Evolutionary conservation across 208 protist species (phyloP), one percentile per base, ranked within the genome.

Genomic region (Leishmania amazonensis): DNA sequence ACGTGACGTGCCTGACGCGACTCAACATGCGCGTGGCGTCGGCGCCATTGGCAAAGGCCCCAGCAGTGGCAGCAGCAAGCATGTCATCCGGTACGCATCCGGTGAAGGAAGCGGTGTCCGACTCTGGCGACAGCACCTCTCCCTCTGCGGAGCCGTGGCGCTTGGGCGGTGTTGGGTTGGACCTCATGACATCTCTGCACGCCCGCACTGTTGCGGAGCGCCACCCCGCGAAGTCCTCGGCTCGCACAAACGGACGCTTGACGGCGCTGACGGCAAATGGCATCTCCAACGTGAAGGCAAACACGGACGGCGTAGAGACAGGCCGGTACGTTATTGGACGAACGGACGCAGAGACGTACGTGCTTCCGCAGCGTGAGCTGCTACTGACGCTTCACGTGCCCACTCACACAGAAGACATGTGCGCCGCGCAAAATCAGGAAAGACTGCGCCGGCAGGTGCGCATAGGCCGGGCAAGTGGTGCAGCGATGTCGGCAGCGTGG

Each of bases 301-400:
- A 35, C 64, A 49, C 8, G 51, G 17, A n/a, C 40, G n/a, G 38
- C 51, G 75, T 13, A 11, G 40, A 76, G 11, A 7, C 31, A 4
- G 64, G 38, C 11, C 73, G 74, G 5, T 87, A 60, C 42, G 77
- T 90, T 71, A 35, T 94, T 11, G 91, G 90, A 21, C 85, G 90
- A 35, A 47, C 73, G 2, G 91, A 97, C 64, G 90, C 88, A 51
- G 91, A 97, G 79, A 94, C 85, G 4, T 97, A 95, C 78, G 47
- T 97, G 31, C 49, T 95, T 6, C 94, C 94, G 3, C 94, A 95
- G 78, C 94, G 91, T 53, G 94, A 97, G 71, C 85, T 97, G 15
- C 84, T 96, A 3, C 75, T 97, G 38, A 87, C 84, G 31, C 85
- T 95, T 24, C 78, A 90, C 78, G 88, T 91, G 35, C 94, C 94